These are phyloP conservation scores for Skeletonema potamos DNA, from an alignment of 108 stramenopile species.

Conservation along the genomic window DNA sequence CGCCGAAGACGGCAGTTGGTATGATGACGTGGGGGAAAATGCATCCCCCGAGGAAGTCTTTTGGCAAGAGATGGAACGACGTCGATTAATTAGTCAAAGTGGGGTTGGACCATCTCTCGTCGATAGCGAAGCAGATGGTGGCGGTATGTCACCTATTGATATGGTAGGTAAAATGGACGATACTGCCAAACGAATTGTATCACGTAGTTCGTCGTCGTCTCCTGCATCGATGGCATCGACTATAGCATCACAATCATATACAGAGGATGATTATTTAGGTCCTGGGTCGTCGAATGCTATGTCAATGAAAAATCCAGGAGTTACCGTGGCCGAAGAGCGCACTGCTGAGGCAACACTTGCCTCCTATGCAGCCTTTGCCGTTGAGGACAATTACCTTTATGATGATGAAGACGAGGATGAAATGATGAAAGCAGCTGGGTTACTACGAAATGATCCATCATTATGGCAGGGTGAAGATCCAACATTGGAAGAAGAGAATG, in stretches of 20 bases:
- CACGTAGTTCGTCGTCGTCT: background rate
- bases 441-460: constrained; percentile 21
- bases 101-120: constrained; percentile 17
- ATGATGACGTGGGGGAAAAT: constrained; percentile 59
- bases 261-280: constrained; percentile 6
- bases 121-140: background rate
- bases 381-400: constrained; percentile 74
- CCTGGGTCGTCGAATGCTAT: constrained; percentile 11
- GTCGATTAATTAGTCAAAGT: constrained; percentile 55
- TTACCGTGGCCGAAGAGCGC: constrained; percentile 35
- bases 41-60: constrained; percentile 78
- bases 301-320: constrained; percentile 29
- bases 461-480: constrained; percentile 40
- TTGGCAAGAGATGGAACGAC: constrained; percentile 85
- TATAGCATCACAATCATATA: constrained; percentile 2
- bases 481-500: constrained; percentile 45
- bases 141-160: constrained; percentile 11
- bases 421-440: constrained; percentile 4
- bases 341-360: constrained; percentile 64
- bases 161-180: constrained; percentile 21
- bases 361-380: constrained; percentile 54
- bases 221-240: constrained; percentile 6
- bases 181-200: background rate
- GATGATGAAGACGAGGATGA: constrained; percentile 50
- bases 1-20: constrained; percentile 64